These are phyloP conservation scores for Vigna radiata DNA, from an alignment of 306 rosid genomes.

Conservation along the genomic window DNA sequence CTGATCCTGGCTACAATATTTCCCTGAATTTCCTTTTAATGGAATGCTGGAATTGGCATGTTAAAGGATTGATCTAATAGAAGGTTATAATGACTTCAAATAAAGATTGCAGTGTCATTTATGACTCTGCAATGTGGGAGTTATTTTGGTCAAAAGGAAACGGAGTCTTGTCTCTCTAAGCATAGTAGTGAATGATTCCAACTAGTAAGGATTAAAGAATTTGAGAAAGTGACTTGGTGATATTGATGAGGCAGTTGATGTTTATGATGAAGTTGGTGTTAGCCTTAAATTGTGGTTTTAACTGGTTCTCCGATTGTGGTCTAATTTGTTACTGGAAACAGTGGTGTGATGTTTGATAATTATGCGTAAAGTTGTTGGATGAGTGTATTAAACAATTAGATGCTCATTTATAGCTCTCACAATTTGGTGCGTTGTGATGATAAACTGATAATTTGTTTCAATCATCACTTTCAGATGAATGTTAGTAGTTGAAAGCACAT, in stretches of 20 bases:
- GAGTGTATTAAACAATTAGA: slow-evolving; percentile 7
- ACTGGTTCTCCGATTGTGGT: neutral
- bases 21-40: neutral
- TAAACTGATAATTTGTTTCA: slow-evolving; percentile 5
- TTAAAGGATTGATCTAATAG: slow-evolving; percentile 1
- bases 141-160: neutral
- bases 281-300: neutral
- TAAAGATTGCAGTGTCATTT: neutral
- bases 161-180: neutral
- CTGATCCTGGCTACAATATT: neutral
- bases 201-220: neutral
- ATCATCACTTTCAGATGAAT: neutral
- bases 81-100: no score
- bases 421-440: neutral
- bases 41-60: neutral
- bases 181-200: neutral
- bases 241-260: neutral
- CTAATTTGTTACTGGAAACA: neutral
- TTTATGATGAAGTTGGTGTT: neutral
- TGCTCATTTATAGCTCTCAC: neutral
- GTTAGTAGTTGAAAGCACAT: neutral
- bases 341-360: slow-evolving; percentile 4
- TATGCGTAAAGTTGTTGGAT: neutral
- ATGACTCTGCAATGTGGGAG: neutral
- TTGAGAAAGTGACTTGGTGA: neutral